phyloP scores from a whole-genome alignment of 768 basidiomycete genomes.

The Lactarius vividus region DNA sequence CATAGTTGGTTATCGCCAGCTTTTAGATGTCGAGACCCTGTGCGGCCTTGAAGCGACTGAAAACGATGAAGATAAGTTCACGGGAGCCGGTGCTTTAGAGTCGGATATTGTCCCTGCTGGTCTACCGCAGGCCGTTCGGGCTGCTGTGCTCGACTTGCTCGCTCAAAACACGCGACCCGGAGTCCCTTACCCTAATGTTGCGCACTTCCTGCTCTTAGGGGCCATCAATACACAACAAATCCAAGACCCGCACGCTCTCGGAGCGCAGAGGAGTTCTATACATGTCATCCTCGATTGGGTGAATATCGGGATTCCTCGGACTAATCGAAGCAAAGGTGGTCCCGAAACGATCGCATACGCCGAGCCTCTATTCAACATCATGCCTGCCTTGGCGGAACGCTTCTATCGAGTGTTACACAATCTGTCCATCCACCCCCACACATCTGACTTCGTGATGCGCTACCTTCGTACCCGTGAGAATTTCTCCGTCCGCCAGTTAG shows the following conservation, averaged over 20 bases:
- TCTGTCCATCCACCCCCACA: constrained; percentile 82
- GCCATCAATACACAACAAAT: constrained; percentile 59
- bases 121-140: constrained; percentile 66
- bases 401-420: constrained; percentile 82
- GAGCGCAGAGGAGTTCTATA: constrained; percentile 65
- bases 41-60: constrained; percentile 63
- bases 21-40: constrained; percentile 58
- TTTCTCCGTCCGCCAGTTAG: constrained; percentile 86
- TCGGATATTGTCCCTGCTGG: constrained; percentile 44
- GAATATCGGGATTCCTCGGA: constrained; percentile 64
- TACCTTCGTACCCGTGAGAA: constrained; percentile 87
- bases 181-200: constrained; percentile 73
- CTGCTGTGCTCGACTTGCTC: constrained; percentile 78
- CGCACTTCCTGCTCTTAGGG: constrained; percentile 83
- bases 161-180: constrained; percentile 67
- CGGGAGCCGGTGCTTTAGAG: constrained; percentile 73
- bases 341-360: constrained; percentile 32
- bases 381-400: constrained; percentile 81
- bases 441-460: constrained; percentile 75
- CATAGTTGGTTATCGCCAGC: constrained; percentile 68
- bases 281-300: constrained; percentile 80
- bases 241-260: constrained; percentile 75
- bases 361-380: constrained; percentile 56
- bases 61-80: constrained; percentile 54
- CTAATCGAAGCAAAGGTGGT: constrained; percentile 46